Evolutionary conservation across 2,329 filamentous ascomycete genomes (phyloP).

Genomic region (Claviceps sp.): DNA sequence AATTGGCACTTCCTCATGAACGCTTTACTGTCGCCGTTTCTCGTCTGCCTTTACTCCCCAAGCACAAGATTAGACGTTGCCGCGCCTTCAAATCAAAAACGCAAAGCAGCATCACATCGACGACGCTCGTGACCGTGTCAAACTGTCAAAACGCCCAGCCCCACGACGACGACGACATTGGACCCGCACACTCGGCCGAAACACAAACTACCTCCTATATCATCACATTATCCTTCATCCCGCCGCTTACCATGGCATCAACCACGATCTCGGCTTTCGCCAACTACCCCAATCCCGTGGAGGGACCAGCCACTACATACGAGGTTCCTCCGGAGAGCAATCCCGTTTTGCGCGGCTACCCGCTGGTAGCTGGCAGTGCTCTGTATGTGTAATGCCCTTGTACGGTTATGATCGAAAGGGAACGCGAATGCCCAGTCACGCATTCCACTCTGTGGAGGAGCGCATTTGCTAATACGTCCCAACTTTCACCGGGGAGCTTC

Average conservation of each 20-base stretch:
- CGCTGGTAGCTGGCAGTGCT: slow-evolving; percentile 29
- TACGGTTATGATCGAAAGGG: too few relatives aligned
- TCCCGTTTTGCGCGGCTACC: slow-evolving; percentile 53
- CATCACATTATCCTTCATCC: background rate
- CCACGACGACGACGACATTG: background rate
- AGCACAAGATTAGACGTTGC: too few relatives aligned
- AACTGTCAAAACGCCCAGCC: too few relatives aligned
- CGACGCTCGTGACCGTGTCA: too few relatives aligned
- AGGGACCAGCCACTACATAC: slow-evolving; percentile 24
- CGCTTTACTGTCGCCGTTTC: too few relatives aligned
- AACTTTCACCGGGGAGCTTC: background rate
- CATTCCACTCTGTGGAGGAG: too few relatives aligned
- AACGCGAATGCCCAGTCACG: too few relatives aligned
- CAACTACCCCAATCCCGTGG: slow-evolving; percentile 27
- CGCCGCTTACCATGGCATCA: background rate
- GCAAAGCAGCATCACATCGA: too few relatives aligned
- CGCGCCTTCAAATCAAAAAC: too few relatives aligned
- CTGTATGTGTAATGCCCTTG: slow-evolving; percentile 3
- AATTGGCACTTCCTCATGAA: too few relatives aligned
- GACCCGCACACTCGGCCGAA: background rate
- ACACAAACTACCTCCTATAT: background rate
- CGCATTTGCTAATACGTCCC: background rate
- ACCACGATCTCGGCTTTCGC: slow-evolving; percentile 17
- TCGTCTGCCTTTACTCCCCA: too few relatives aligned
- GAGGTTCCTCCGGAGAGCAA: slow-evolving; percentile 39